Percentiles rank a stretch among this genome's conserved stretches.
phyloP scores from a whole-genome alignment of 2,329 filamentous ascomycete genomes.

The Colletotrichum sp. region DNA sequence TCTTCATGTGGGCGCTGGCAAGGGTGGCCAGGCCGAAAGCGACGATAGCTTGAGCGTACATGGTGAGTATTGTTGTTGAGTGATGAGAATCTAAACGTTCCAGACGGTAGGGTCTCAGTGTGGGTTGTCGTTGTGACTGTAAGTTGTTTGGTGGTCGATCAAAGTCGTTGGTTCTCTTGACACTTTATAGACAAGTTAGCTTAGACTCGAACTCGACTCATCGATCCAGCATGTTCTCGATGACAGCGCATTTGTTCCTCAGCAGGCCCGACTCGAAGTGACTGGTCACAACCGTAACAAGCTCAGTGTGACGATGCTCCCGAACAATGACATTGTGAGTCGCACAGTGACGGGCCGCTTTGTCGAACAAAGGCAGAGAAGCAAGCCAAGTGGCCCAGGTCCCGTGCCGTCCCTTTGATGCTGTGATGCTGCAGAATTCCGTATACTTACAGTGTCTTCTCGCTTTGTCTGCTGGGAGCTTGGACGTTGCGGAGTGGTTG shows the following conservation, averaged over 20 bases:
- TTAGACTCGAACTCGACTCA: neutral
- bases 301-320: slow-evolving; percentile 1
- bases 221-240: slow-evolving; percentile 4
- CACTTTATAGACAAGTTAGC: slow-evolving; percentile 15
- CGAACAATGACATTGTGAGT: slow-evolving; percentile 19
- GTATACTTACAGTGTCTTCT: slow-evolving; percentile 19
- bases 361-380: slow-evolving; percentile 16
- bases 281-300: neutral
- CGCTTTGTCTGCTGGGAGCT: slow-evolving; percentile 18
- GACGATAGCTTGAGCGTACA: slow-evolving; percentile 56
- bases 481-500: slow-evolving; percentile 8
- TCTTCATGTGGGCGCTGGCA: slow-evolving; percentile 77
- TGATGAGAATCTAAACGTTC: slow-evolving; percentile 40
- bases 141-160: neutral
- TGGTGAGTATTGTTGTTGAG: slow-evolving; percentile 46
- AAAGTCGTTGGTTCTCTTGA: slow-evolving; percentile 11
- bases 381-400: neutral
- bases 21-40: slow-evolving; percentile 62
- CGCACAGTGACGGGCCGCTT: slow-evolving; percentile 1
- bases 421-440: neutral
- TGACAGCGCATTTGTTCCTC: slow-evolving; percentile 11
- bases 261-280: slow-evolving; percentile 18
- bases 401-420: neutral
- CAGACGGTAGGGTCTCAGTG: slow-evolving; percentile 37
- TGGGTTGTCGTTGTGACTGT: slow-evolving; percentile 20